Evolutionary conservation across 73 alveolate genomes (phyloP).

Genomic region (Tetrahymena malaccensis): DNA sequence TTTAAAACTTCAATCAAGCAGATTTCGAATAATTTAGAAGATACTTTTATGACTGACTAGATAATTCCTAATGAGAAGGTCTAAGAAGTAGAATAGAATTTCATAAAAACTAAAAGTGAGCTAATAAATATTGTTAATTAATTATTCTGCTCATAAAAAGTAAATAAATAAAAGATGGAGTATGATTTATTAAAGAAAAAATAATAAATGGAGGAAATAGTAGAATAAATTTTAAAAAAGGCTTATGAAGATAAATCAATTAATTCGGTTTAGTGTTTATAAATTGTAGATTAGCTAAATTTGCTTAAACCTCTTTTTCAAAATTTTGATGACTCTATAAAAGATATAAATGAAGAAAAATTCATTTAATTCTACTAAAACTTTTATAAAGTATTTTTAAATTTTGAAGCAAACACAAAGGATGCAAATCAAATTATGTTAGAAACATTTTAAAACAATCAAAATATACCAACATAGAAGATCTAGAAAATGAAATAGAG

Average conservation of each 20-base stretch:
- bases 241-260: not conserved
- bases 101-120: too few relatives aligned
- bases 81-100: too few relatives aligned
- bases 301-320: not conserved
- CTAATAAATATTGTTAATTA: too few relatives aligned
- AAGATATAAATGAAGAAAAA: not conserved
- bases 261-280: not conserved
- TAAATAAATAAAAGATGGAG: too few relatives aligned
- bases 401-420: not conserved
- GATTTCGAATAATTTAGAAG: too few relatives aligned
- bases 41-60: too few relatives aligned
- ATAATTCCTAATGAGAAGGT: too few relatives aligned
- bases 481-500: not conserved
- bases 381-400: not conserved
- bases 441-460: not conserved
- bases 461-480: not conserved
- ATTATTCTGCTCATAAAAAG: too few relatives aligned
- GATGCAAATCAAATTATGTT: not conserved
- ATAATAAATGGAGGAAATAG: not conserved
- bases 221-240: not conserved
- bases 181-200: not conserved
- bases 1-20: too few relatives aligned
- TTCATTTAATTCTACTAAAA: not conserved
- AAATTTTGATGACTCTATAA: not conserved
- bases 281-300: not conserved